A percentile compares a stretch with the other conserved stretches of the same genome.
phyloP scores from a whole-genome alignment of 495 filamentous ascomycete species.

The Corynascus novoguineensis region DNA sequence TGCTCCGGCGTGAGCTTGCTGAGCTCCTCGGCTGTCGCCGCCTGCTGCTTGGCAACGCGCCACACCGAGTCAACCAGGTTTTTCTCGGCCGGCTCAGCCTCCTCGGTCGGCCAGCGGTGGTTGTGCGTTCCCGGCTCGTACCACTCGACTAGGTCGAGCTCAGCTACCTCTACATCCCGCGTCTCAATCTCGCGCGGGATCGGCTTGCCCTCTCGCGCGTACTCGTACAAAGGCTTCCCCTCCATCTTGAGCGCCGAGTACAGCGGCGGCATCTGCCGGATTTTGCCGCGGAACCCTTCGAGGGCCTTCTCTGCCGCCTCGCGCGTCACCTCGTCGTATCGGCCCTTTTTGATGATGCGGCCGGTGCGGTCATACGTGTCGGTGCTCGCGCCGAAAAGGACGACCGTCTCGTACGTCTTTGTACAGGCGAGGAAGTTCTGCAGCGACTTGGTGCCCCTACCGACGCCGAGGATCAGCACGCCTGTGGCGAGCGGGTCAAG shows the following conservation, averaged over 20 bases:
- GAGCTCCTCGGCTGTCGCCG: conserved; percentile 23
- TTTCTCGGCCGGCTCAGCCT: conserved; percentile 67
- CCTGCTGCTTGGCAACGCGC: conserved; percentile 42
- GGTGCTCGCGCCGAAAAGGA: conserved; percentile 87
- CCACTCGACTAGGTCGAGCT: conserved; percentile 80
- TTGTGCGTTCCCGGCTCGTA: conserved; percentile 75
- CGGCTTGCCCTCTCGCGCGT: conserved; percentile 80
- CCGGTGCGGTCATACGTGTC: conserved; percentile 87
- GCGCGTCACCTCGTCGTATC: conserved; percentile 72
- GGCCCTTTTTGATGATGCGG: conserved; percentile 66
- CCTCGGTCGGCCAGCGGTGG: conserved; percentile 65
- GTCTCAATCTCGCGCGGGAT: conserved; percentile 78
- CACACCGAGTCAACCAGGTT: conserved; percentile 65
- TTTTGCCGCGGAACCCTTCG: conserved; percentile 70
- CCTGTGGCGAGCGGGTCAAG: conserved; percentile 92
- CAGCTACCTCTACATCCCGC: conserved; percentile 66
- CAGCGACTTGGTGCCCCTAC: conserved; percentile 79
- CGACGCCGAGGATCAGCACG: conserved; percentile 81
- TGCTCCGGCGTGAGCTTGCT: conserved; percentile 41
- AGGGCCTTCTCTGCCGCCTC: conserved; percentile 73
- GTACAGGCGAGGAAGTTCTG: conserved; percentile 74
- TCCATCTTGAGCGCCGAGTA: conserved; percentile 86
- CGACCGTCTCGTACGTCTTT: conserved; percentile 84
- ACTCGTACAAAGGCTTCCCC: conserved; percentile 91
- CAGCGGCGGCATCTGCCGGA: conserved; percentile 87